Percentiles rank a stretch among this genome's conserved stretches.
Conservation (phyloP, 2,329 filamentous ascomycete genomes). For the Xylaria hypoxylon region DNA sequence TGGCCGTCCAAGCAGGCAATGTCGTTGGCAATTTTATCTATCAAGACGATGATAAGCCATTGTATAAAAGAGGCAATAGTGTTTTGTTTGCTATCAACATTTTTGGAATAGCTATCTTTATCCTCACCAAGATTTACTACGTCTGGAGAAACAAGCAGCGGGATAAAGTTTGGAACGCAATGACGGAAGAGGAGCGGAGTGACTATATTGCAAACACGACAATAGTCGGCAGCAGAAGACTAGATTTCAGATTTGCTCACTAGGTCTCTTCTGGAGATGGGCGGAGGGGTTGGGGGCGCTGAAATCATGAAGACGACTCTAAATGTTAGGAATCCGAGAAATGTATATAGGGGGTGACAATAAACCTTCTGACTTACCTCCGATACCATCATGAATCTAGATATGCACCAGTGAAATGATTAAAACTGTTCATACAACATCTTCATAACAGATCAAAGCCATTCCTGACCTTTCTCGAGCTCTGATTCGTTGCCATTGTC, state of each 20-base stretch:
- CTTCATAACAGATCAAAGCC: too few species aligned
- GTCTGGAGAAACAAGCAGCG: conserved; percentile 61
- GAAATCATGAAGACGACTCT: neutral
- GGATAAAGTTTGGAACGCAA: conserved; percentile 60
- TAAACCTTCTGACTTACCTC: neutral
- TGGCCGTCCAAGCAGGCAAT: conserved; percentile 53
- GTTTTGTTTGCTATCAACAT: conserved; percentile 63
- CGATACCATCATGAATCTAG: neutral
- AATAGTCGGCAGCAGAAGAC: conserved; percentile 56
- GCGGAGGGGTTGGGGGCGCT: too few species aligned
- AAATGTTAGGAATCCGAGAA: neutral
- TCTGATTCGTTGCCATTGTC: too few species aligned
- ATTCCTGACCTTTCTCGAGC: too few species aligned
- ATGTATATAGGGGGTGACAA: neutral
- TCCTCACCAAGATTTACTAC: conserved; percentile 66
- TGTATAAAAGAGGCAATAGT: conserved; percentile 66
- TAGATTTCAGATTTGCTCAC: conserved; percentile 58
- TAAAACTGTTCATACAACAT: too few species aligned
- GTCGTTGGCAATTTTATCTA: conserved; percentile 60
- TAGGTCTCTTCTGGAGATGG: conserved; percentile 39
- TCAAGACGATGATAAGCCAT: conserved; percentile 64
- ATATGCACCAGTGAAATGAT: neutral
- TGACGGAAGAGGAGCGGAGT: conserved; percentile 61
- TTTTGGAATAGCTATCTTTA: conserved; percentile 62
- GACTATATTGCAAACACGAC: conserved; percentile 59